Evolutionary conservation across 148 eudicot species (phyloP).

Genomic region (Arctostaphylos glauca): DNA sequence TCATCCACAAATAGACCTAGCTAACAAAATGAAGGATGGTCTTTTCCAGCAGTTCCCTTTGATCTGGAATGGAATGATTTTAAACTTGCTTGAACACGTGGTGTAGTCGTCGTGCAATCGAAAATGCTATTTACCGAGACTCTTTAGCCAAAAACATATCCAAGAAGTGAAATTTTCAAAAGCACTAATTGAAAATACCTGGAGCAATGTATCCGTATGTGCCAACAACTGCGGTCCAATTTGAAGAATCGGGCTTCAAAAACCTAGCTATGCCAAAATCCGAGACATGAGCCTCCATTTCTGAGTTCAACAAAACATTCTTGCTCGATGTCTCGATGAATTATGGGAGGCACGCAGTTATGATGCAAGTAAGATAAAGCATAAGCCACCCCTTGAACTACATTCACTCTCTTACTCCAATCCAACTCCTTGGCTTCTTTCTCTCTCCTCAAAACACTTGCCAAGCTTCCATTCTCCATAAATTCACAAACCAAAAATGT

Average conservation of each 20-base stretch:
- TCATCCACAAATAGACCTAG: background rate
- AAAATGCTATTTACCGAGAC: too few species aligned
- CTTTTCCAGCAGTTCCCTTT: too few species aligned
- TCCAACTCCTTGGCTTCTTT: slow-evolving; percentile 11
- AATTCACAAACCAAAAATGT: slow-evolving; percentile 10
- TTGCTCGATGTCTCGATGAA: slow-evolving; percentile 16
- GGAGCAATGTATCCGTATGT: slow-evolving; percentile 15
- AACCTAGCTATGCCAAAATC: slow-evolving; percentile 16
- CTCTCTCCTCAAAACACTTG: background rate
- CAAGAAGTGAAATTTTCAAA: background rate
- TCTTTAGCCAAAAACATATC: too few species aligned
- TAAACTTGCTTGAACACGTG: too few species aligned
- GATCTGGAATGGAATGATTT: too few species aligned
- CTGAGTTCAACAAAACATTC: slow-evolving; percentile 2
- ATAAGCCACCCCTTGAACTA: background rate
- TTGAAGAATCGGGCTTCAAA: background rate
- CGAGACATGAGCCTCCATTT: slow-evolving; percentile 11
- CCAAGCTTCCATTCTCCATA: slow-evolving; percentile 16
- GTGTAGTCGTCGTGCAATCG: too few species aligned
- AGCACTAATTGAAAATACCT: slow-evolving; percentile 3
- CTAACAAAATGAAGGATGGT: background rate
- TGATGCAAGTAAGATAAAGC: slow-evolving; percentile 15
- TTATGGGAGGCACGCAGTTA: background rate
- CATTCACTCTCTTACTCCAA: slow-evolving; percentile 11
- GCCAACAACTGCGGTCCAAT: slow-evolving; percentile 6